Conservation (phyloP, 2,329 filamentous ascomycete genomes). For the Fusarium papillatum region DNA sequence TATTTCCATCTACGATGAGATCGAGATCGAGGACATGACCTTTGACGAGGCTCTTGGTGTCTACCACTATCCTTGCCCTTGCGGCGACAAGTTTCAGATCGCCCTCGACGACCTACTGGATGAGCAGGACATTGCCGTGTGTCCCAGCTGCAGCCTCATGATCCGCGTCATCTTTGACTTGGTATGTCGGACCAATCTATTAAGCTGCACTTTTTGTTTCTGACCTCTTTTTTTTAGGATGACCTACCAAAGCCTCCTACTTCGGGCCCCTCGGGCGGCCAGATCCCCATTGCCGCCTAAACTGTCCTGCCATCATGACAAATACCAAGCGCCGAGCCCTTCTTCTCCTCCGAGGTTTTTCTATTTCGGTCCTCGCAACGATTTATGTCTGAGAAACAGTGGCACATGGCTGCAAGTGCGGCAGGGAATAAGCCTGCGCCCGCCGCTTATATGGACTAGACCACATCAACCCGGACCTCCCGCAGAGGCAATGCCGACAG, state of each 20-base stretch:
- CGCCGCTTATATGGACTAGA: not conserved
- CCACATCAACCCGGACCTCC: not conserved
- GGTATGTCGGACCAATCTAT: conserved; percentile 62
- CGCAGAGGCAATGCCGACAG: not conserved
- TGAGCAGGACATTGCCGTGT: conserved; percentile 95
- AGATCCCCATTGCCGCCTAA: conserved; percentile 58
- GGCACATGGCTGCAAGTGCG: not conserved
- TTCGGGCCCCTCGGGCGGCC: conserved; percentile 47
- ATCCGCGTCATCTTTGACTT: conserved; percentile 94
- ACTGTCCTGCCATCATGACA: not conserved
- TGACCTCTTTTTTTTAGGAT: conserved; percentile 49
- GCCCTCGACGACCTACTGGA: conserved; percentile 86
- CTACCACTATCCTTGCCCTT: conserved; percentile 97
- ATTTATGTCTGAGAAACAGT: not conserved
- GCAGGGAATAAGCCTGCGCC: not conserved
- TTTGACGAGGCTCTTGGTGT: conserved; percentile 86
- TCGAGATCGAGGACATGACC: conserved; percentile 99
- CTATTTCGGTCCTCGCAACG: not conserved
- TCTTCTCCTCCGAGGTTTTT: not conserved
- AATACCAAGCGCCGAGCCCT: not conserved
- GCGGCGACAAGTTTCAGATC: conserved; percentile 97
- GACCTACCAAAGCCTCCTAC: conserved; percentile 57
- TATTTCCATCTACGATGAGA: conserved; percentile 92
- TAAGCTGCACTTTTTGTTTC: not conserved
- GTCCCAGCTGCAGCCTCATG: conserved; percentile 97